Conservation (phyloP, 352 stramenopile genomes). For the Thraustotheca clavata region DNA sequence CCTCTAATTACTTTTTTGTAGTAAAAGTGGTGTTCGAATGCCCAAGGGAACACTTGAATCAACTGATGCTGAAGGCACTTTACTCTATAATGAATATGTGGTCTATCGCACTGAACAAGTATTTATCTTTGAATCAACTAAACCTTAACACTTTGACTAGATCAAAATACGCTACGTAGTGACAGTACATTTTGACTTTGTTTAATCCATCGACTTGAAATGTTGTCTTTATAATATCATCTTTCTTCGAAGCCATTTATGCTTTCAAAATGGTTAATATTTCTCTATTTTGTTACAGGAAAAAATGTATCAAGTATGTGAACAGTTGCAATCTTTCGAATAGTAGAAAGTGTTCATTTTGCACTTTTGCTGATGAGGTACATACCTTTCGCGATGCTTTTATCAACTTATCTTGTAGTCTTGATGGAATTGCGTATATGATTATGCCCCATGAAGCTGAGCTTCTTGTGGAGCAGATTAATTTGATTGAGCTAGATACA, state of each 20-base stretch:
- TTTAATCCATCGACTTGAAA: constrained; percentile 24
- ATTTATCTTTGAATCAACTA: not conserved
- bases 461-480: constrained; percentile 66
- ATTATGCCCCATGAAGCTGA: constrained; percentile 76
- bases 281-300: too few relatives aligned
- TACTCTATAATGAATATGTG: constrained; percentile 73
- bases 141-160: not conserved
- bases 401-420: not conserved
- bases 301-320: too few relatives aligned
- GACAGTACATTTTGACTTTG: not conserved
- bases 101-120: constrained; percentile 66
- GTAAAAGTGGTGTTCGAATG: constrained; percentile 42
- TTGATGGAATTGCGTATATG: constrained; percentile 34
- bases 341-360: not conserved
- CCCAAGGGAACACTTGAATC: constrained; percentile 48
- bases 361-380: not conserved
- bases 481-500: constrained; percentile 41
- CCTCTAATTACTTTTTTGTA: not conserved
- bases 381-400: not conserved
- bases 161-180: constrained; percentile 4
- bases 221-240: too few relatives aligned
- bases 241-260: too few relatives aligned
- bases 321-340: constrained; percentile 2
- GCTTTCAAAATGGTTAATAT: too few relatives aligned
- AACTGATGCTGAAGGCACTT: constrained; percentile 33